phyloP scores from a whole-genome alignment of 495 filamentous ascomycete genomes.

The Penicillium mononematosum region DNA sequence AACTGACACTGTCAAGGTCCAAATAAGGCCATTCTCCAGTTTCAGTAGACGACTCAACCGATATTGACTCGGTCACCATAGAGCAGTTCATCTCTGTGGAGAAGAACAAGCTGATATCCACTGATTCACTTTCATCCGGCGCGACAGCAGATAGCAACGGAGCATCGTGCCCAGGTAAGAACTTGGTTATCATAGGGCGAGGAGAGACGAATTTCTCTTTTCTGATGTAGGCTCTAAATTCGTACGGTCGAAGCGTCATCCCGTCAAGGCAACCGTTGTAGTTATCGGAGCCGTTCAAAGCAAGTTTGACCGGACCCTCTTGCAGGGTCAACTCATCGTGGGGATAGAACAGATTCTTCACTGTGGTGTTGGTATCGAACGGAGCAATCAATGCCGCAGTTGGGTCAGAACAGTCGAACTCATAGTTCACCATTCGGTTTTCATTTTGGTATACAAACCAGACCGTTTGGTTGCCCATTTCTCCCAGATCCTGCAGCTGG shows the following conservation, averaged over 20 bases:
- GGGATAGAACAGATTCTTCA: slow-evolving; percentile 68
- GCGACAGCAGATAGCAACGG: slow-evolving; percentile 53
- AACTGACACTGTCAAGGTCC: slow-evolving; percentile 43
- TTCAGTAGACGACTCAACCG: slow-evolving; percentile 55
- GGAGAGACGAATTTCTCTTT: slow-evolving; percentile 48
- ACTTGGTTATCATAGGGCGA: slow-evolving; percentile 65
- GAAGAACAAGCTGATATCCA: slow-evolving; percentile 58
- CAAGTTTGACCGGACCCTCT: slow-evolving; percentile 37
- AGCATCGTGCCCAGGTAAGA: slow-evolving; percentile 63
- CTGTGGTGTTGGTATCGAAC: slow-evolving; percentile 53
- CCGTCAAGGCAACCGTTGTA: slow-evolving; percentile 57
- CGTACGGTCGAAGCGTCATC: slow-evolving; percentile 55
- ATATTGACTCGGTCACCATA: slow-evolving; percentile 48
- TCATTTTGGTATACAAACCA: slow-evolving; percentile 70
- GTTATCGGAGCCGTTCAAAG: slow-evolving; percentile 43
- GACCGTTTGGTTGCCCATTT: slow-evolving; percentile 52
- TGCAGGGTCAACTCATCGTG: slow-evolving; percentile 55
- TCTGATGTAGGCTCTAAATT: slow-evolving; percentile 64
- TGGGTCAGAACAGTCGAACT: slow-evolving; percentile 57
- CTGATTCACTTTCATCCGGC: slow-evolving; percentile 43
- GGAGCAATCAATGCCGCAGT: slow-evolving; percentile 56
- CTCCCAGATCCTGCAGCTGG: slow-evolving; percentile 51
- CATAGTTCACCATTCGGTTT: slow-evolving; percentile 54
- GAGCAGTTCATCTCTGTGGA: slow-evolving; percentile 64
- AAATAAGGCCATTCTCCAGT: slow-evolving; percentile 39